phyloP scores from a whole-genome alignment of 148 eudicot genomes.

The Persicaria maculosa region DNA sequence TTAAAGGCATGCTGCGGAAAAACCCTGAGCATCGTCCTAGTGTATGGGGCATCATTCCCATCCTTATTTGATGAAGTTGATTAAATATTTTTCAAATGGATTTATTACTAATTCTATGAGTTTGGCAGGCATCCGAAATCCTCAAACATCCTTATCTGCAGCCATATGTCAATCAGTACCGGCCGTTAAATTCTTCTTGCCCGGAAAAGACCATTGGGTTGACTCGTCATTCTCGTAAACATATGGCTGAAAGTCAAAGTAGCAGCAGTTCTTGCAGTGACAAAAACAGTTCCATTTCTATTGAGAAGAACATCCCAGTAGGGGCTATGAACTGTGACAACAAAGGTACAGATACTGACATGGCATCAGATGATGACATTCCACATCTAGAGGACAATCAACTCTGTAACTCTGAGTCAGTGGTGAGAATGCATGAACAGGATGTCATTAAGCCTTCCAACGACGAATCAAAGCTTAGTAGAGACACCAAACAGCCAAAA shows the following conservation, averaged over 20 bases:
- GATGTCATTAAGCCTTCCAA: constrained; percentile 32
- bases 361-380: constrained; percentile 49
- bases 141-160: constrained; percentile 90
- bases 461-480: constrained; percentile 34
- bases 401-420: constrained; percentile 24
- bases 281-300: constrained; percentile 58
- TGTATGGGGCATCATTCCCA: constrained; percentile 35
- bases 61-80: background rate
- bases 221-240: constrained; percentile 42
- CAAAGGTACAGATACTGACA: constrained; percentile 45
- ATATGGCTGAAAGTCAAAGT: constrained; percentile 73
- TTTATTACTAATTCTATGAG: background rate
- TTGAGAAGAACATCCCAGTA: constrained; percentile 52
- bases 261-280: constrained; percentile 94
- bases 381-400: constrained; percentile 27
- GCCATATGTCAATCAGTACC: constrained; percentile 74
- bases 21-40: constrained; percentile 88
- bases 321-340: constrained; percentile 31
- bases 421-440: constrained; percentile 25
- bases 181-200: constrained; percentile 33
- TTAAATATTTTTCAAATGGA: background rate
- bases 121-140: constrained; percentile 75
- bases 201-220: constrained; percentile 49
- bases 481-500: constrained; percentile 57
- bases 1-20: constrained; percentile 90